Percentiles rank a stretch among this genome's conserved stretches.
phyloP scores from a whole-genome alignment of 129 eudicot genomes.

The Artemisia argyi region DNA sequence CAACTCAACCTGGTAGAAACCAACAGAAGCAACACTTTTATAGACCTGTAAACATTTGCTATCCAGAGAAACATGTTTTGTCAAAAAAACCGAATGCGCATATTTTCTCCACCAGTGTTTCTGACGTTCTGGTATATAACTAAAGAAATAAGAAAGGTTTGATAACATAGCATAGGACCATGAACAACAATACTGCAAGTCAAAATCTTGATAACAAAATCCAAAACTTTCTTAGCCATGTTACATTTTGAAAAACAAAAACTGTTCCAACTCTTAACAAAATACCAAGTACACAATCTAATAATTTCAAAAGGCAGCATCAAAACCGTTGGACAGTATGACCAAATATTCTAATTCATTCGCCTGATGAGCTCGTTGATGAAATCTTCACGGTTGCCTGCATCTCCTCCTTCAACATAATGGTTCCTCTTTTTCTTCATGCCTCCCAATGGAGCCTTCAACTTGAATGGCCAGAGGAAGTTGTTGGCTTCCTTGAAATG shows the following conservation, averaged over 20 bases:
- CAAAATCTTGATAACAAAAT: constrained; percentile 14
- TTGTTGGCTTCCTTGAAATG: constrained; percentile 92
- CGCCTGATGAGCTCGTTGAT: constrained; percentile 85
- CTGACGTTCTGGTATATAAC: too few species aligned
- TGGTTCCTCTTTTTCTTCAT: constrained; percentile 81
- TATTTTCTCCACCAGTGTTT: too few species aligned
- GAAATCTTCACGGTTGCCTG: constrained; percentile 80
- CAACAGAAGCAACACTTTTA: too few species aligned
- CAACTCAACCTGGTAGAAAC: too few species aligned
- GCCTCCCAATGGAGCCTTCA: constrained; percentile 81
- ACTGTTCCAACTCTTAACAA: constrained; percentile 3
- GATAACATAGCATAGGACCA: neutral
- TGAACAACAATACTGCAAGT: neutral
- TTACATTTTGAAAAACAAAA: constrained; percentile 12
- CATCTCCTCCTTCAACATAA: constrained; percentile 89
- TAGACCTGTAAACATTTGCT: too few species aligned
- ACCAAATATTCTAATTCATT: constrained; percentile 50
- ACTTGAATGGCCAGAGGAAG: constrained; percentile 86
- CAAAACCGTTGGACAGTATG: constrained; percentile 14
- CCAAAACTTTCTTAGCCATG: constrained; percentile 18
- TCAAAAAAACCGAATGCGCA: too few species aligned
- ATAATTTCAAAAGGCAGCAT: constrained; percentile 19
- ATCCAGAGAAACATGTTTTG: too few species aligned
- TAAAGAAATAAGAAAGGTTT: too few species aligned
- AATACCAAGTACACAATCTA: constrained; percentile 29